These are phyloP conservation scores for Penicillium arizonense DNA, from an alignment of 495 filamentous ascomycete species.

Conservation along the genomic window DNA sequence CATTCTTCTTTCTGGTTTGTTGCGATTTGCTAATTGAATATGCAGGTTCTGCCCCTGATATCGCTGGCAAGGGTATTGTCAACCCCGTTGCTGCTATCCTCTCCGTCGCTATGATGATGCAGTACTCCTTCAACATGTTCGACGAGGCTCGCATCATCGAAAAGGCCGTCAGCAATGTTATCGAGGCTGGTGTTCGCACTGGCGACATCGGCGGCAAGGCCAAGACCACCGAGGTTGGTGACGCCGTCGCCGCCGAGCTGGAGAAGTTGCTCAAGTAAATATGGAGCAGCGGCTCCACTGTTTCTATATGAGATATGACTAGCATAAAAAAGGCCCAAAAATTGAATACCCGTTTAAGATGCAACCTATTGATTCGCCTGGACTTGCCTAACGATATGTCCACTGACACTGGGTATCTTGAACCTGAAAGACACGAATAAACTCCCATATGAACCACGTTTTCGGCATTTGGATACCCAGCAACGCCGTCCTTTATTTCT, in stretches of 20 bases:
- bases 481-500: background rate
- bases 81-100: conserved; percentile 61
- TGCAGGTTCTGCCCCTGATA: conserved; percentile 52
- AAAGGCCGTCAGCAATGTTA: conserved; percentile 51
- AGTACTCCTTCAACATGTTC: conserved; percentile 51
- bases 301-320: conserved; percentile 23
- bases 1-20: background rate
- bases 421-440: conserved; percentile 13
- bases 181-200: conserved; percentile 52
- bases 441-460: conserved; percentile 14
- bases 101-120: conserved; percentile 55
- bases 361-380: background rate
- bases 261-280: conserved; percentile 45
- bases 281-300: conserved; percentile 4
- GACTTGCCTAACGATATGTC: conserved; percentile 1
- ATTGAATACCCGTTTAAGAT: conserved; percentile 28
- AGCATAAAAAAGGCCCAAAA: conserved; percentile 22
- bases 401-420: conserved; percentile 33
- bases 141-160: conserved; percentile 52
- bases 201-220: conserved; percentile 55
- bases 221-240: conserved; percentile 50
- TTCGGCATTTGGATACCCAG: conserved; percentile 1
- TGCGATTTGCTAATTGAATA: conserved; percentile 9
- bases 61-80: conserved; percentile 85
- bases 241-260: conserved; percentile 50